Base-by-base conservation (phyloP, 2,329 filamentous ascomycete genomes). In the Tympanopsis confertula region DNA sequence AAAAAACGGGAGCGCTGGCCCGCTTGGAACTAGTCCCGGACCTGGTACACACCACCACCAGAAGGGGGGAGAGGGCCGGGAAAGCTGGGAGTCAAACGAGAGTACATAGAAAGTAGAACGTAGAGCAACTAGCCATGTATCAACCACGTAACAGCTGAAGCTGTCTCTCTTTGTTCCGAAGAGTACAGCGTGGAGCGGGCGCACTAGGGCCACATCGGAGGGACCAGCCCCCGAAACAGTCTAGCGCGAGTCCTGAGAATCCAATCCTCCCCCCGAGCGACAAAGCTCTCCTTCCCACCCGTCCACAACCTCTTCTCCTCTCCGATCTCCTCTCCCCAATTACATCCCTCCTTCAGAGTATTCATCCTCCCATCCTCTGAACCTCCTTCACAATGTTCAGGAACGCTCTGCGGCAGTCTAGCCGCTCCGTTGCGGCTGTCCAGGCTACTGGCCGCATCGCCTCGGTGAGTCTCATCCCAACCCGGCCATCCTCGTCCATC, bases 401-500 rank as follows among this genome's bases (percentile, higher is more conserved):
- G 73, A 94, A 85, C 81, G 88, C 89, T 74, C 78, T 96, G 71
- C 81, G 88, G 74, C 87, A 94, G 77, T 93, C 87, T 67, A 83
- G 83, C 74, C 87, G 88, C 75, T 83, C 85, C 68, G 85, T 89
- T 70, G 84, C 86, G 73, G 86, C 86, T 71, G 78, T 93, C 72
- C 86, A 86, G 82, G 84, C 86, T 62, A 76, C 83, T 60, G 79
- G 86, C 76, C 86, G 87, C 77, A 79, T 93, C 71, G 82, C 82
- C 68, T 82, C 81, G 71, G 91, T 96, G 88, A 82, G 89, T 93
- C 64, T 60, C 62, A 62, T 59, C 58, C 47, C 48, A 58, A 47
- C 46, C 46, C 47, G 41, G 40, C 44, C 45, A 54, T 57, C 57
- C 55, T 53, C 56, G 52, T 62, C 61, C 55, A 59, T 62, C 69